These are phyloP conservation scores for Trichothecium roseum DNA, from an alignment of 2,329 filamentous ascomycete genomes.

Conservation along the genomic window DNA sequence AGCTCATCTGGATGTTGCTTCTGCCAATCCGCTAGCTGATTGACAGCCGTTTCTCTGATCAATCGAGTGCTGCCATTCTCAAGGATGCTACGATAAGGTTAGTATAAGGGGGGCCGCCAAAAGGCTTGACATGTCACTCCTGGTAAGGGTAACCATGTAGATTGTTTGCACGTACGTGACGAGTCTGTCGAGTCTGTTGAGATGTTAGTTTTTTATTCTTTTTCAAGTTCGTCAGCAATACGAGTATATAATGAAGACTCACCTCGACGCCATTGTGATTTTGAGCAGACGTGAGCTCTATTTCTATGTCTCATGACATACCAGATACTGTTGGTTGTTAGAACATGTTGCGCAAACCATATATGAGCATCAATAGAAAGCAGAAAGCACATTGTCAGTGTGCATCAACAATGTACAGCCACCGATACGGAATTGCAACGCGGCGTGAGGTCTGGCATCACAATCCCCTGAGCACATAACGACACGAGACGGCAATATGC, in stretches of 20 bases:
- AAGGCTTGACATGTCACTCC: no score
- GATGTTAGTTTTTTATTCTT: background rate
- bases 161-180: constrained; percentile 60
- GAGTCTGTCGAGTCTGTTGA: constrained; percentile 63
- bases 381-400: no score
- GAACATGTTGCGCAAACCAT: no score
- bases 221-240: background rate
- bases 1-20: constrained; percentile 96
- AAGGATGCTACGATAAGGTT: constrained; percentile 54
- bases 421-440: no score
- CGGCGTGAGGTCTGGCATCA: no score
- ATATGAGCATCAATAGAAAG: no score
- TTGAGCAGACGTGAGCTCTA: constrained; percentile 1
- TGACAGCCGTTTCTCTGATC: constrained; percentile 93
- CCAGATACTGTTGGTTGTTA: no score
- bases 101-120: background rate
- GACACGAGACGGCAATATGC: no score
- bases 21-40: constrained; percentile 94
- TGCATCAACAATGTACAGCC: no score
- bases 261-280: constrained; percentile 44
- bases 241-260: constrained; percentile 9
- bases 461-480: no score
- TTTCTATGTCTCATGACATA: no score
- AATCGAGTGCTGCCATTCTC: constrained; percentile 95
- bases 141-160: no score